phyloP scores from a whole-genome alignment of 257 asterid genomes.

The Capsicum chinense region DNA sequence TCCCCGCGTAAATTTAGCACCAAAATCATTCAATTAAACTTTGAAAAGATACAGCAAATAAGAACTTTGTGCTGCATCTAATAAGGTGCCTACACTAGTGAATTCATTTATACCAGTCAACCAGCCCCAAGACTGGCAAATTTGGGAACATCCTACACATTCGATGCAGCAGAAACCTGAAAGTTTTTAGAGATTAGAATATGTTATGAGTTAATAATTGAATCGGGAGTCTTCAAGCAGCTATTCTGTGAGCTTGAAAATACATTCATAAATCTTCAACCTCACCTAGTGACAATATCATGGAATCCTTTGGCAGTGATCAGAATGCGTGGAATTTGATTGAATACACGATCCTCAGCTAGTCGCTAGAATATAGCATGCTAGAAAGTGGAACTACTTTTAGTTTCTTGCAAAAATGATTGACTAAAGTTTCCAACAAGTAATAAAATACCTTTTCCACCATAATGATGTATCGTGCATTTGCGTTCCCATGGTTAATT shows the following conservation, averaged over 20 bases:
- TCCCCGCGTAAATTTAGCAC: neutral
- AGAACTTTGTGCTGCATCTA: neutral
- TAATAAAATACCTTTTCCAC: too few species aligned
- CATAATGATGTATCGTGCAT: too few species aligned
- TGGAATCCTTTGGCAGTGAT: slow-evolving; percentile 95
- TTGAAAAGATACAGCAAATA: neutral
- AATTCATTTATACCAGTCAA: slow-evolving; percentile 70
- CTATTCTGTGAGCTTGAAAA: neutral
- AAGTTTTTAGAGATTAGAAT: neutral
- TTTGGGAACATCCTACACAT: slow-evolving; percentile 68
- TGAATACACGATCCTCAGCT: too few species aligned
- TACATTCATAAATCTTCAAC: neutral
- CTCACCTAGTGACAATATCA: slow-evolving; percentile 86
- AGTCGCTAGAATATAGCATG: too few species aligned
- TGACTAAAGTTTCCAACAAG: too few species aligned
- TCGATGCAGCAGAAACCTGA: slow-evolving; percentile 80
- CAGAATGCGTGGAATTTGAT: slow-evolving; percentile 62
- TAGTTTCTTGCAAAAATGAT: too few species aligned
- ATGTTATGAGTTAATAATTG: neutral
- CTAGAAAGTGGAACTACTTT: too few species aligned
- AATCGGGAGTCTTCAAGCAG: neutral
- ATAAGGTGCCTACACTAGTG: slow-evolving; percentile 21
- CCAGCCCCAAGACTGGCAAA: slow-evolving; percentile 73
- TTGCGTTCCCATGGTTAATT: too few species aligned
- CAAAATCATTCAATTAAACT: neutral